These are phyloP conservation scores for Saccharomycopsis sp. DNA, from an alignment of 805 yeast genomes.

Conservation along the genomic window DNA sequence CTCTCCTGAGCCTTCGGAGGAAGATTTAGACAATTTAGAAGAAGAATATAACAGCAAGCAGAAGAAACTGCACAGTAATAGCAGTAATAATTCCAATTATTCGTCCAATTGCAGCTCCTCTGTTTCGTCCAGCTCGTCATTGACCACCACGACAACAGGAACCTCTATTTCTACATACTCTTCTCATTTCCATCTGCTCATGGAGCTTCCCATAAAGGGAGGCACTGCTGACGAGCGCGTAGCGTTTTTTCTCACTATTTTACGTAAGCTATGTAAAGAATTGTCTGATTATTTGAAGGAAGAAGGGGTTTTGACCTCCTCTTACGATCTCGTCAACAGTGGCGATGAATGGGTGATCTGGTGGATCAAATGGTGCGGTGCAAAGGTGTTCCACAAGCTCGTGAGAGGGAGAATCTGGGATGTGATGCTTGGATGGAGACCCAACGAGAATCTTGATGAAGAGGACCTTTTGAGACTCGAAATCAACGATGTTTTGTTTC, in stretches of 20 bases:
- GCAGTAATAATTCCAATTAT: conserved; percentile 1
- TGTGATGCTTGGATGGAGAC: conserved; percentile 70
- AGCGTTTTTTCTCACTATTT: conserved; percentile 57
- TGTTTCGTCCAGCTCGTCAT: background rate
- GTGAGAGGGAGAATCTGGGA: conserved; percentile 93
- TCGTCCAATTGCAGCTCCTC: background rate
- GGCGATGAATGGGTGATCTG: conserved; percentile 89
- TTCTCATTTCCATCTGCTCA: background rate
- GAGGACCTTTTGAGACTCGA: conserved; percentile 23
- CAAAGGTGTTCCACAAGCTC: conserved; percentile 71
- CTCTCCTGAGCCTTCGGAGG: conserved; percentile 47
- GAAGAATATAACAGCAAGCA: conserved; percentile 29
- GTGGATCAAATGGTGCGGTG: conserved; percentile 92
- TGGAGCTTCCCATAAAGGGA: conserved; percentile 42
- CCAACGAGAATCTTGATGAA: conserved; percentile 24
- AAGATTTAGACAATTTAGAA: conserved; percentile 24
- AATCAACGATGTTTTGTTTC: background rate
- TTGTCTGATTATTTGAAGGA: conserved; percentile 68
- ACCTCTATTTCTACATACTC: background rate
- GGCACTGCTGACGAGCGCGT: conserved; percentile 63
- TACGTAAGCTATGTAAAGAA: conserved; percentile 65
- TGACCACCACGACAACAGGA: background rate
- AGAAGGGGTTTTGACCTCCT: conserved; percentile 64
- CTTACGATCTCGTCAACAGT: conserved; percentile 32
- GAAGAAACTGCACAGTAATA: conserved; percentile 28